A percentile compares a stretch with the other conserved stretches of the same genome.
Evolutionary conservation across 805 yeast genomes (phyloP).

Genomic region (Saccharomycopsis synnaedendra): DNA sequence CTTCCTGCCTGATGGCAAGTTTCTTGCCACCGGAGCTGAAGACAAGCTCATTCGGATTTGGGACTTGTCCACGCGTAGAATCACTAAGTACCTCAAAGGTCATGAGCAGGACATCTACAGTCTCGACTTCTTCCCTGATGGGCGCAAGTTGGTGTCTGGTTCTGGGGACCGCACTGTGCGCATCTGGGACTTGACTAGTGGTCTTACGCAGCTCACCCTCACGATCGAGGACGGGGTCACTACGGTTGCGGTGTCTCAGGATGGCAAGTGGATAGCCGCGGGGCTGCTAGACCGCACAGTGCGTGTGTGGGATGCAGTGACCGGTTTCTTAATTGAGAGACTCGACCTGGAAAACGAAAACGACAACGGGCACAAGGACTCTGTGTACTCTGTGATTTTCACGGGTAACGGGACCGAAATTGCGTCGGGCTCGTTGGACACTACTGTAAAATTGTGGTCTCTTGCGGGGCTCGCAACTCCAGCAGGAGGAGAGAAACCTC

Average conservation of each 20-base stretch:
- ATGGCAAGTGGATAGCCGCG: conserved; percentile 88
- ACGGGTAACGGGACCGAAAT: conserved; percentile 86
- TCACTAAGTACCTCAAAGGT: conserved; percentile 78
- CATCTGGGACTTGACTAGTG: conserved; percentile 88
- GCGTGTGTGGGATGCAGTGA: conserved; percentile 91
- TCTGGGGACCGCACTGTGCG: conserved; percentile 95
- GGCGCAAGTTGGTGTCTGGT: conserved; percentile 87
- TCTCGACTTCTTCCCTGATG: conserved; percentile 88
- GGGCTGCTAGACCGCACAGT: conserved; percentile 94
- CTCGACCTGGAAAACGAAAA: conserved; percentile 79
- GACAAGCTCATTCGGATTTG: conserved; percentile 88
- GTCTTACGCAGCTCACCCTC: conserved; percentile 79
- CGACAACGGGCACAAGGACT: conserved; percentile 91
- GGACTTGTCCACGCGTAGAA: conserved; percentile 81
- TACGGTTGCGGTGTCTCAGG: conserved; percentile 94
- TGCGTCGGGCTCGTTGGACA: conserved; percentile 89
- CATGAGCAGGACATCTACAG: conserved; percentile 98
- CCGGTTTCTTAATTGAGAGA: conserved; percentile 86
- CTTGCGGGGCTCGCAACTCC: conserved; percentile 44
- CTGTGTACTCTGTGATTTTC: conserved; percentile 90
- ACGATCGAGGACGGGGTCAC: conserved; percentile 97
- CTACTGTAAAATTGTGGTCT: conserved; percentile 94
- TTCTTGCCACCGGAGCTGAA: conserved; percentile 68
- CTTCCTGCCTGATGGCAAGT: conserved; percentile 85
- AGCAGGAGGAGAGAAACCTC: conserved; percentile 27